Conservation (phyloP, 83 land plant species). For the Thuja plicata region DNA sequence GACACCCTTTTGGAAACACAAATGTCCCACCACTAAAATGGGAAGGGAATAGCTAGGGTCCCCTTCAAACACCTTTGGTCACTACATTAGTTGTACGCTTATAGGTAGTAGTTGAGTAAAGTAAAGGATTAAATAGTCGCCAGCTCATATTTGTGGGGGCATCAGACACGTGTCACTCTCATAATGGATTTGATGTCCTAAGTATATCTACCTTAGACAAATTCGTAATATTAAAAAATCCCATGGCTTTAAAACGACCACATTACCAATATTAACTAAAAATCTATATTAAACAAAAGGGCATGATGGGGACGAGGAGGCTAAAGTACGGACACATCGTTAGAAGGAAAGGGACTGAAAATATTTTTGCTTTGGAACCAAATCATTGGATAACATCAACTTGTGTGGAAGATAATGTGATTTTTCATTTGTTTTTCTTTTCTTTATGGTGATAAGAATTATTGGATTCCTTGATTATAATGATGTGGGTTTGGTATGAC, state of each 20-base stretch:
- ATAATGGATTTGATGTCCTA: background rate
- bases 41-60: background rate
- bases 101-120: background rate
- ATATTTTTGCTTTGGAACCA: background rate
- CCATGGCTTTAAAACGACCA: too few species aligned
- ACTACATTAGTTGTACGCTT: too few species aligned
- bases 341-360: background rate
- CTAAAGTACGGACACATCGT: background rate
- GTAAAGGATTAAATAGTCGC: background rate
- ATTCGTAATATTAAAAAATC: too few species aligned
- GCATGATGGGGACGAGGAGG: background rate
- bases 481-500: background rate
- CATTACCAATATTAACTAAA: too few species aligned
- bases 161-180: background rate
- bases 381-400: background rate
- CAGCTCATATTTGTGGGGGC: background rate
- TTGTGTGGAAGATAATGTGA: background rate
- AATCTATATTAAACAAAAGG: background rate
- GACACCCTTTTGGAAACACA: background rate
- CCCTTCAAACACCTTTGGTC: background rate
- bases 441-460: background rate
- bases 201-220: too few species aligned
- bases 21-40: background rate
- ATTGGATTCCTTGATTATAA: background rate
- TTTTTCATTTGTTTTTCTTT: too few species aligned